These are phyloP conservation scores for Nakaseomyces uthaithaninus DNA, from an alignment of 1,139 yeast species.

Conservation along the genomic window DNA sequence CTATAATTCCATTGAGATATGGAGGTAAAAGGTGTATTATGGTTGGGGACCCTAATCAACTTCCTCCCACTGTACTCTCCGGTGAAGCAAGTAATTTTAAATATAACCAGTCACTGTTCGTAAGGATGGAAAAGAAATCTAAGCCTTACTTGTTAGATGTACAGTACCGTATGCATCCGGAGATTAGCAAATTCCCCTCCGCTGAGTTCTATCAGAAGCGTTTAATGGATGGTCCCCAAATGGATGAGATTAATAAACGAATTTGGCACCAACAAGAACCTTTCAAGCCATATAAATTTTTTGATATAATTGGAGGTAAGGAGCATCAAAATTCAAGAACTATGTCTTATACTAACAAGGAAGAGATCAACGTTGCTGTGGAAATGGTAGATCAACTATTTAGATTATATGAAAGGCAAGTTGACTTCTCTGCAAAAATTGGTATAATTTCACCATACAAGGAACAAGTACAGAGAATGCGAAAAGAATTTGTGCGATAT, in stretches of 20 bases:
- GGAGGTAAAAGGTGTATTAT: constrained; percentile 87
- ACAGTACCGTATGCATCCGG: constrained; percentile 99
- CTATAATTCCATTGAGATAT: constrained; percentile 85
- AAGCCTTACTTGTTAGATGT: constrained; percentile 65
- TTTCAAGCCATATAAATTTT: constrained; percentile 72
- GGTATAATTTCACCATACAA: constrained; percentile 95
- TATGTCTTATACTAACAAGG: constrained; percentile 58
- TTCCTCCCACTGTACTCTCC: constrained; percentile 97
- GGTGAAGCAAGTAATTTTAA: constrained; percentile 71
- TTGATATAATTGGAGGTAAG: constrained; percentile 55
- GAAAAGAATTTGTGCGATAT: constrained; percentile 45
- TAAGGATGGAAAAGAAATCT: constrained; percentile 76
- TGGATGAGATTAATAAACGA: constrained; percentile 50
- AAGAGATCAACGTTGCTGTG: constrained; percentile 66
- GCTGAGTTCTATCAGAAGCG: constrained; percentile 66
- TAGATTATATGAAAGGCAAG: constrained; percentile 39
- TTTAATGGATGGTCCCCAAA: constrained; percentile 66
- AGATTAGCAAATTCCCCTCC: constrained; percentile 80
- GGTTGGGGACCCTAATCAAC: constrained; percentile 99
- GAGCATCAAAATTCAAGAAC: constrained; percentile 59
- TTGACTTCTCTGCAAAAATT: constrained; percentile 59
- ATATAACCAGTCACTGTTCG: constrained; percentile 90
- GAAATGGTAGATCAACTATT: constrained; percentile 57
- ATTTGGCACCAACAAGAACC: constrained; percentile 62
- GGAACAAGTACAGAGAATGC: constrained; percentile 64